Percentiles rank a stretch among this genome's conserved stretches.
Conservation (phyloP, 2,329 filamentous ascomycete species). For the Cladobotryum protrusum region DNA sequence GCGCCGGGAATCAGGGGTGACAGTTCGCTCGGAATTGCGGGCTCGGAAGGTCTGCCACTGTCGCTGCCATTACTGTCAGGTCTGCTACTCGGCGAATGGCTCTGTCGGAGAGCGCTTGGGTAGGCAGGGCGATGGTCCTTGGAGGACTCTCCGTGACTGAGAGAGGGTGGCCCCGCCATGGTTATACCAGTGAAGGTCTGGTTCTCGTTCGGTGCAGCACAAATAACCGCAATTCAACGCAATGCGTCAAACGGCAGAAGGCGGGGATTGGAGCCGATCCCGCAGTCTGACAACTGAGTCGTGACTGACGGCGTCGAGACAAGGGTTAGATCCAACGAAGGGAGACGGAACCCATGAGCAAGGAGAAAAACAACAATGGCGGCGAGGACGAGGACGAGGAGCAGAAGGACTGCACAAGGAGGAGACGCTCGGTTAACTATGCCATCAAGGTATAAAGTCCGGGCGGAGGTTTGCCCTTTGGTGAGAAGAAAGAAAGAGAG, state of each 20-base stretch:
- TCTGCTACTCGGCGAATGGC: conserved; percentile 30
- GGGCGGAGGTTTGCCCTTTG: too few species aligned
- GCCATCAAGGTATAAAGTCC: too few species aligned
- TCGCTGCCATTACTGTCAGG: conserved; percentile 15
- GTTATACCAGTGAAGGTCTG: conserved; percentile 14
- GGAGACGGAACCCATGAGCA: too few species aligned
- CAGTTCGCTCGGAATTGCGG: conserved; percentile 36
- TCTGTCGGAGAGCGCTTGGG: conserved; percentile 42
- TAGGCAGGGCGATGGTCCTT: conserved; percentile 35
- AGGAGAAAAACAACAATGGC: too few species aligned
- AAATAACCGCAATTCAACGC: too few species aligned
- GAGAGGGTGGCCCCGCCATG: conserved; percentile 20
- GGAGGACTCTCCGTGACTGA: conserved; percentile 23
- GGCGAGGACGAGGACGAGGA: too few species aligned
- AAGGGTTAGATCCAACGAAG: neutral
- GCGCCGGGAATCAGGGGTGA: conserved; percentile 41
- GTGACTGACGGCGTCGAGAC: neutral
- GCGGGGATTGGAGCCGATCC: neutral
- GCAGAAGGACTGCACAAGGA: too few species aligned
- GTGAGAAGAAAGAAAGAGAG: too few species aligned
- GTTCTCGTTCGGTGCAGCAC: too few species aligned
- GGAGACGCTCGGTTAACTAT: too few species aligned
- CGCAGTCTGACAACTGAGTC: neutral
- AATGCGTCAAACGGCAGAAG: neutral
- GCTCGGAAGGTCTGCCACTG: conserved; percentile 10